phyloP scores from a whole-genome alignment of 768 basidiomycete species.

The Gyrodon lividus region DNA sequence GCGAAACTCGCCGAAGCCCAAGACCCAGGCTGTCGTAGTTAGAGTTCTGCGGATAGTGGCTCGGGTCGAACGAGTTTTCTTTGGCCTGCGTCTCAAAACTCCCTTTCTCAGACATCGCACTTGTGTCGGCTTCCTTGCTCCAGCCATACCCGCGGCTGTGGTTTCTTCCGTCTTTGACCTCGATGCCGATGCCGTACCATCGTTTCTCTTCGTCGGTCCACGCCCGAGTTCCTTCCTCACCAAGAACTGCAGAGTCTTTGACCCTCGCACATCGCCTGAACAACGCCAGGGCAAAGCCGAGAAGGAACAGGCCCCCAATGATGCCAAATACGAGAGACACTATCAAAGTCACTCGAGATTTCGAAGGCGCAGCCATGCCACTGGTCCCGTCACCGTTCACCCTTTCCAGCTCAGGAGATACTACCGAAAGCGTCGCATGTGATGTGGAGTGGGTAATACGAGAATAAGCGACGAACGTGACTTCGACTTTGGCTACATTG shows the following conservation, averaged over 20 bases:
- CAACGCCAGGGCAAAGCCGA: conserved; percentile 54
- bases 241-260: conserved; percentile 58
- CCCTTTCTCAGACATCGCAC: conserved; percentile 29
- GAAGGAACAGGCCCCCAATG: conserved; percentile 54
- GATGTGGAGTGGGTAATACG: conserved; percentile 67
- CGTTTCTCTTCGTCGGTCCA: conserved; percentile 65
- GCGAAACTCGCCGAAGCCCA: conserved; percentile 50
- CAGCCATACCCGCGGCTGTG: conserved; percentile 30
- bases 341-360: conserved; percentile 52
- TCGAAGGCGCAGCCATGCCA: conserved; percentile 44
- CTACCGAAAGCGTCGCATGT: conserved; percentile 56
- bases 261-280: conserved; percentile 57
- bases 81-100: conserved; percentile 30
- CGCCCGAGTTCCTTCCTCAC: conserved; percentile 55
- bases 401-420: conserved; percentile 39
- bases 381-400: conserved; percentile 34
- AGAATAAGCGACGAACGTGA: conserved; percentile 71
- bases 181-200: conserved; percentile 61
- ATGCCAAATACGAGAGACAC: conserved; percentile 61
- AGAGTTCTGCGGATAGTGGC: conserved; percentile 16
- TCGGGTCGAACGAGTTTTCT: conserved; percentile 14
- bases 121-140: conserved; percentile 29
- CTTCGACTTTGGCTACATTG: conserved; percentile 39
- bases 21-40: conserved; percentile 35
- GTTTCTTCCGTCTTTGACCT: conserved; percentile 12